Evolutionary conservation across 2,329 filamentous ascomycete genomes (phyloP), one percentile per base, ranked within the genome.

Genomic region (Drechslera avenae): DNA sequence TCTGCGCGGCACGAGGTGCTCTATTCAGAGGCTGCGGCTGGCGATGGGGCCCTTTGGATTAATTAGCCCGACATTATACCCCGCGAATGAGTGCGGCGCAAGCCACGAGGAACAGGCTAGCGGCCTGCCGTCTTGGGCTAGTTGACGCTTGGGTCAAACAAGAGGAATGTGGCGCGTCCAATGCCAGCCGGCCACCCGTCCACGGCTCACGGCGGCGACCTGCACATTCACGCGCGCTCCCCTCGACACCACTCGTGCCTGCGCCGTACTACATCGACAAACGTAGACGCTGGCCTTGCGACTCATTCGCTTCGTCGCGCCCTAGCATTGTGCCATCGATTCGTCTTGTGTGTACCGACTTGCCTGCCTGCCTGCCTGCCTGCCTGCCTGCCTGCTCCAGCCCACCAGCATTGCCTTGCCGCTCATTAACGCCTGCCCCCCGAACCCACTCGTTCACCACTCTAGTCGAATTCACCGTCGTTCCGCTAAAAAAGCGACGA

Each of bases 251-350:
- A 67, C 60, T 66, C 64, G 63, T 60, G 56, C 47, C 49, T 50
- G 42, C 36, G 51, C 35, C 46, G 47, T 46, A 48, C 51, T 43
- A 47, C 46, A 39, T 50, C 52, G 39, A 56, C 43, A 54, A 59
- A 63, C 60, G 47, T 62, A 69, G 63, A 64, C 67, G 63, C 66
- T 62, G 57, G 55, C 57, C 56, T 51, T 59, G 54, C 50, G 55
- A 33, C 59, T 42, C 46, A 51, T 50, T 50, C 57, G 59, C 54
- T 59, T 46, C 55, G 63, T 30, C 21, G 31, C 36, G 6, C 53
- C 42, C 54, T 64, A 59, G 55, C 47, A 53, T 44, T 16, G 21
- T 26, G 31, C 39, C 17, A 32, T 32, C 54, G 28, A 50, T 59
- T 59, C 55, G 54, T 50, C 32, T 48, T 53, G 36, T 36, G 28